Base-by-base conservation (phyloP, 2,329 filamentous ascomycete species). In the Plectosphaerella plurivora region DNA sequence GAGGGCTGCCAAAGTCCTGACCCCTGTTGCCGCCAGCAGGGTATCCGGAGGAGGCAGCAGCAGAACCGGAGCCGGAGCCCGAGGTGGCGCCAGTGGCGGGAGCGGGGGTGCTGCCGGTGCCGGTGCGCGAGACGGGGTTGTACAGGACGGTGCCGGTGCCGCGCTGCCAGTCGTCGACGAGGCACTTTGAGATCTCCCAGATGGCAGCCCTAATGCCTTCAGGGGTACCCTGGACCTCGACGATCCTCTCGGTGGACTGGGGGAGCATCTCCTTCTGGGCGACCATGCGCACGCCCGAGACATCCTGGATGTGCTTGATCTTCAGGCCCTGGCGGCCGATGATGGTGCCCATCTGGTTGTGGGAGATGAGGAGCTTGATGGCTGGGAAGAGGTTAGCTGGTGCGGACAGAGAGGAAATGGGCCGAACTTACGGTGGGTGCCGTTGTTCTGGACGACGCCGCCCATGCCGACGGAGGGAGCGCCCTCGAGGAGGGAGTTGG, bases 331-430 rank as follows among this genome's bases (percentile, higher is more conserved):
- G 89, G 60, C 91, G 86, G 64, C 94, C 94, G 67, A 99, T 99
- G 75, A 99, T 97, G 64, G 94, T 99, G 57, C 94, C 94, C 94
- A 99, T 99, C 75, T 99, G 94, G 72, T 97, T 97, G 78, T 99
- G 93, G 35, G 94, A 99, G 72, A 99, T 97, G 68, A 99, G 87
- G 33, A 99, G 86, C 68, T 96, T 96, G 71, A 99, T 89, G 56
- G 94, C 94, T 99, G 20, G 50, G 41, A 16, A 7, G 24, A 12
- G 18, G 53, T 68, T 59, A 70, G 67, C 60, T 22, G 50, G 52
- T 51, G 48, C 37, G 44, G 39, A 16, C 25, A 37, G 28, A 8
- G 14, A 16, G 24, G 10, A 22, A 20, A 16, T n/a, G n/a, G 45
- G 44, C 5, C 24, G 46, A 52, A 81, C 90, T 73, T 87, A 99